These are phyloP conservation scores for Chlamydomonas eustigma DNA, from an alignment of 139 green algal species.

Conservation along the genomic window DNA sequence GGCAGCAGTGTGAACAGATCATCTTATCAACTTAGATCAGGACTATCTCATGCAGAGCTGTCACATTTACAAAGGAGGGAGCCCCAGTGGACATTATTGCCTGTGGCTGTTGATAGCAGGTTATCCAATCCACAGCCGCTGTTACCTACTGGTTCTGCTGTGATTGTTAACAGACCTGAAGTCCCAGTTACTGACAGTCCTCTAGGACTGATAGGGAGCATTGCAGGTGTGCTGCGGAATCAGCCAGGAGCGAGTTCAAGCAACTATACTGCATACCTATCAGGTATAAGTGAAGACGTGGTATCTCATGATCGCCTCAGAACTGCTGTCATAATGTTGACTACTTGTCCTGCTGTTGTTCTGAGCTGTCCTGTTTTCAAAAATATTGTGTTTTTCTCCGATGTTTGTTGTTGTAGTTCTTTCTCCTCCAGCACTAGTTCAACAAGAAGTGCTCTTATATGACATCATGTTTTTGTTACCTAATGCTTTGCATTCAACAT, in stretches of 20 bases:
- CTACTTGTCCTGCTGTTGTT: not conserved
- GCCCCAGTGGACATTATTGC: not conserved
- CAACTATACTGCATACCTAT: too few species aligned
- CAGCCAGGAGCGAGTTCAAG: too few species aligned
- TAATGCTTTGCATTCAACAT: not conserved
- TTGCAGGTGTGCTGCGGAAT: too few species aligned
- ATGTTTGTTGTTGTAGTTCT: too few species aligned
- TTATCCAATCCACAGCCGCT: too few species aligned
- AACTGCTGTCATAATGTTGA: too few species aligned
- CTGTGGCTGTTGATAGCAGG: not conserved
- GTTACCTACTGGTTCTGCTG: not conserved
- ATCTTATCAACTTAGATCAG: too few species aligned
- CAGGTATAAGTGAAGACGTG: too few species aligned
- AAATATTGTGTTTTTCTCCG: too few species aligned
- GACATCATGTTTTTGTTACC: not conserved
- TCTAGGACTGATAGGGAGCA: too few species aligned
- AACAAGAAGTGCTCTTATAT: constrained; percentile 79
- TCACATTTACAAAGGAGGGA: not conserved
- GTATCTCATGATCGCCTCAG: too few species aligned
- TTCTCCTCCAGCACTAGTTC: constrained; percentile 65
- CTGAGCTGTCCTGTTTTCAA: not conserved
- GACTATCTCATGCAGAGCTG: too few species aligned
- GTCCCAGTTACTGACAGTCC: not conserved
- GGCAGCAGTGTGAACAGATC: not conserved
- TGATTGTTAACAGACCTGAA: not conserved